Evolutionary conservation across 495 filamentous ascomycete species (phyloP), one percentile per base, ranked within the genome.

Genomic region (Xylaria sp.): DNA sequence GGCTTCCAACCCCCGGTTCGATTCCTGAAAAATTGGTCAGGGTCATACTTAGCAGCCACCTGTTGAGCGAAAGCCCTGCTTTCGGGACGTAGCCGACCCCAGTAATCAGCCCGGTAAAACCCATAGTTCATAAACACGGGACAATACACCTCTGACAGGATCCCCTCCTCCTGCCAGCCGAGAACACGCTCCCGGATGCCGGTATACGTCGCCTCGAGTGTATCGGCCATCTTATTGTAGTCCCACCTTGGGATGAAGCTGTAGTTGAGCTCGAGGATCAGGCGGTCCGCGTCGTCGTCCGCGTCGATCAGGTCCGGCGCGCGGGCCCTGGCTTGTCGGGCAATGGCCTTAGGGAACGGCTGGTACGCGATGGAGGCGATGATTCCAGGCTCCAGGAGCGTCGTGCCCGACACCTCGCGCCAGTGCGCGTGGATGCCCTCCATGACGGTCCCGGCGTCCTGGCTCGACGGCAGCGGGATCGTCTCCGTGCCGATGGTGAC

Each of bases 51-150:
- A 31, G 73, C 69, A 17, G 77, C 63, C 14, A 81, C 82, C 53
- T 83, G 46, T 50, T 84, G 80, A 1, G 81, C 84, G 14, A 79
- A 75, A 5, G 81, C 79, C 67, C 80, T 79, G 29, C 80, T 87
- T 44, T 71, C 80, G 0, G 80, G 80, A 14, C 81, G 76, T 40
- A 88, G 79, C 7, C 86, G 81, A 0, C 80, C 81, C 80, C 87
- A 88, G 73, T 87, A 88, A 71, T 87, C 85, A 74, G 88, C 83
- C 24, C 81, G 77, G 63, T 82, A 83, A 73, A 86, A 85, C 0
- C 82, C 83, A 61, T 89, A 86, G 73, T 88, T 89, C 86, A 87
- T 86, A 76, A 88, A 89, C 0, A 89, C 68, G 1, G 85, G 85
- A 12, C 85, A 78, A 58, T 88, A 87, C 37, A 84, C 80, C 31